Evolutionary conservation across 106 monocot genomes (phyloP).

Genomic region (Platanthera guangdongensis): DNA sequence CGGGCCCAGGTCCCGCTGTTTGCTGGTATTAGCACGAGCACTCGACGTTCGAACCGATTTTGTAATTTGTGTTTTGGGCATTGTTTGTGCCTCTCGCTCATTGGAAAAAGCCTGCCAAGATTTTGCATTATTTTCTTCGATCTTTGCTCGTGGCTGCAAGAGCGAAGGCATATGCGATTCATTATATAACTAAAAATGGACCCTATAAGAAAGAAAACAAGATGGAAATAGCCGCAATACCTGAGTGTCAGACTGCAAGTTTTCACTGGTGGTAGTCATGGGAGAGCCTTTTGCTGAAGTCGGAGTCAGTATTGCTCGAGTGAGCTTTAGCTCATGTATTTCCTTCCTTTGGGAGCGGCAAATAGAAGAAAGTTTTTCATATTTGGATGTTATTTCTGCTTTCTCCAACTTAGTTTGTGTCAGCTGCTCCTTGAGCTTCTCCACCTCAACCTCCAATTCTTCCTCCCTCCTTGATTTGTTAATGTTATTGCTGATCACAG

Average conservation of each 20-base stretch:
- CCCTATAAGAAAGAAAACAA: neutral
- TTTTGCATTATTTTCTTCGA: slow-evolving; percentile 50
- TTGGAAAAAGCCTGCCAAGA: slow-evolving; percentile 68
- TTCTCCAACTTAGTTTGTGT: slow-evolving; percentile 75
- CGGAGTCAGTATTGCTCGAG: neutral
- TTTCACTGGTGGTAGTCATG: neutral
- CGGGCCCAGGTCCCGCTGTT: neutral
- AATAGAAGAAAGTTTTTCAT: slow-evolving; percentile 83
- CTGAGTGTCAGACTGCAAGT: neutral
- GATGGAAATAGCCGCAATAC: neutral
- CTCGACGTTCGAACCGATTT: slow-evolving; percentile 65
- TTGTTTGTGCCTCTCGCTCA: slow-evolving; percentile 29
- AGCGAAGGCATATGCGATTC: neutral
- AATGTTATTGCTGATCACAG: neutral
- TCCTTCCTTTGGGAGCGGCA: slow-evolving; percentile 91
- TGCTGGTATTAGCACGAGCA: slow-evolving; percentile 21
- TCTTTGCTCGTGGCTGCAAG: slow-evolving; percentile 68
- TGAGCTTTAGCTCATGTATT: slow-evolving; percentile 75
- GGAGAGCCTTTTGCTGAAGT: neutral
- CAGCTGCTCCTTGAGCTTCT: slow-evolving; percentile 66
- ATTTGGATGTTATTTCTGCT: slow-evolving; percentile 62
- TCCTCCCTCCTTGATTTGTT: slow-evolving; percentile 20
- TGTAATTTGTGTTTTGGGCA: slow-evolving; percentile 23
- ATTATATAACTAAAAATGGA: neutral
- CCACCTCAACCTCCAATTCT: slow-evolving; percentile 53